These are phyloP conservation scores for Mercurialis annua DNA, from an alignment of 345 rosid genomes.

Conservation along the genomic window DNA sequence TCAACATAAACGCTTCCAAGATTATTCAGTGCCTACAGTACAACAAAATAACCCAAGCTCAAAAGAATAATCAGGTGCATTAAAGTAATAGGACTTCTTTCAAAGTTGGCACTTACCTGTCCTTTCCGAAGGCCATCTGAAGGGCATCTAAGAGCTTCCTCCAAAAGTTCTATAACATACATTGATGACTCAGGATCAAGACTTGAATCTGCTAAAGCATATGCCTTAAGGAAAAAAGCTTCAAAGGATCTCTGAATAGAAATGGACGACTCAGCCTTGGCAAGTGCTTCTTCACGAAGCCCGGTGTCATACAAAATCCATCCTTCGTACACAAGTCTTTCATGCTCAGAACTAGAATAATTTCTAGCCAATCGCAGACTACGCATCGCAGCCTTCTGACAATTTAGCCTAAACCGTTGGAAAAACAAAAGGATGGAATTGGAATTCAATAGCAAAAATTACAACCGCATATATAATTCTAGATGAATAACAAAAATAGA, in stretches of 20 bases:
- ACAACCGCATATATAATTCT: not conserved
- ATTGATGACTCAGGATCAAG: conserved; percentile 60
- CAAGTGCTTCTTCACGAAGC: conserved; percentile 90
- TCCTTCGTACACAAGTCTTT: conserved; percentile 93
- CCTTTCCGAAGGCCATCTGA: conserved; percentile 99
- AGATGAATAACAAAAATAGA: not conserved
- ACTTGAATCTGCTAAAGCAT: conserved; percentile 70
- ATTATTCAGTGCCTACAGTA: conserved; percentile 83
- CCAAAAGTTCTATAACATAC: conserved; percentile 71
- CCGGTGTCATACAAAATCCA: conserved; percentile 95
- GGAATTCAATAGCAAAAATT: not conserved
- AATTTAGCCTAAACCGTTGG: conserved; percentile 59
- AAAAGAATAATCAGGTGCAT: not conserved
- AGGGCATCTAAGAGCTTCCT: conserved; percentile 93
- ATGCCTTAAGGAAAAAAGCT: conserved; percentile 97
- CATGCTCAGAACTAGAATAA: conserved; percentile 70
- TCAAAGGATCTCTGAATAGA: conserved; percentile 88
- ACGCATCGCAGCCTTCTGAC: conserved; percentile 94
- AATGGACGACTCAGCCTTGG: conserved; percentile 88
- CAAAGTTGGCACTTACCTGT: conserved; percentile 50
- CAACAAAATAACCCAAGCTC: conserved; percentile 7
- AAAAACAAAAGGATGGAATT: conserved; percentile 8
- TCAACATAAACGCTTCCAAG: conserved; percentile 82
- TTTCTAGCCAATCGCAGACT: conserved; percentile 85
- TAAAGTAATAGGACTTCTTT: not conserved